Evolutionary conservation across 2,329 filamentous ascomycete genomes (phyloP).

Genomic region (Aspergillus latus): DNA sequence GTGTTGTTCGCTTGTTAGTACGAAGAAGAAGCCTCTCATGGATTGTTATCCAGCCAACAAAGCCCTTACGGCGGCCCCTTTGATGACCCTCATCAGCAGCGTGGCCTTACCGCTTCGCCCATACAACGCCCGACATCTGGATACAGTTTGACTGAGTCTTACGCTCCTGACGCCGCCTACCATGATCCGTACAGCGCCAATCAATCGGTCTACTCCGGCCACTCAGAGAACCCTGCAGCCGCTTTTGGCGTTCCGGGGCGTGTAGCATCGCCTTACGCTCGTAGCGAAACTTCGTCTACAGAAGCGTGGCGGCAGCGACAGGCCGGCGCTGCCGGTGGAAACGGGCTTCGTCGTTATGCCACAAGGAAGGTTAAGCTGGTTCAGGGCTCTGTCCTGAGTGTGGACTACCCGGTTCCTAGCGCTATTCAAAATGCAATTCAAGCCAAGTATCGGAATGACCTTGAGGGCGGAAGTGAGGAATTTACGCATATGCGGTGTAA

Average conservation of each 20-base stretch:
- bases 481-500: slow-evolving; percentile 94
- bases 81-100: slow-evolving; percentile 59
- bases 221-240: slow-evolving; percentile 49
- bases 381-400: slow-evolving; percentile 92
- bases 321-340: slow-evolving; percentile 59
- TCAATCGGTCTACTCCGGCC: slow-evolving; percentile 40
- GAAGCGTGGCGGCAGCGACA: slow-evolving; percentile 80
- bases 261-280: slow-evolving; percentile 59
- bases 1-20: slow-evolving; percentile 10
- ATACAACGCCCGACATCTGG: slow-evolving; percentile 66
- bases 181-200: slow-evolving; percentile 62
- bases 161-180: slow-evolving; percentile 57
- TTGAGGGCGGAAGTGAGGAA: slow-evolving; percentile 90
- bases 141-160: slow-evolving; percentile 81
- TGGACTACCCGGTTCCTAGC: slow-evolving; percentile 94
- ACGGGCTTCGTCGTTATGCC: slow-evolving; percentile 78
- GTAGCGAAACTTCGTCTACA: slow-evolving; percentile 68
- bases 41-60: slow-evolving; percentile 47
- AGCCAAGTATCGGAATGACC: slow-evolving; percentile 81
- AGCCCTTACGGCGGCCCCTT: slow-evolving; percentile 49
- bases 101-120: slow-evolving; percentile 63
- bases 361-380: slow-evolving; percentile 98
- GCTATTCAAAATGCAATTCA: slow-evolving; percentile 97
- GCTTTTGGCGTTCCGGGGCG: slow-evolving; percentile 60
- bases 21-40: slow-evolving; percentile 51